Base-by-base conservation (phyloP, 257 asterid species). In the Nyctanthes arbortristis region DNA sequence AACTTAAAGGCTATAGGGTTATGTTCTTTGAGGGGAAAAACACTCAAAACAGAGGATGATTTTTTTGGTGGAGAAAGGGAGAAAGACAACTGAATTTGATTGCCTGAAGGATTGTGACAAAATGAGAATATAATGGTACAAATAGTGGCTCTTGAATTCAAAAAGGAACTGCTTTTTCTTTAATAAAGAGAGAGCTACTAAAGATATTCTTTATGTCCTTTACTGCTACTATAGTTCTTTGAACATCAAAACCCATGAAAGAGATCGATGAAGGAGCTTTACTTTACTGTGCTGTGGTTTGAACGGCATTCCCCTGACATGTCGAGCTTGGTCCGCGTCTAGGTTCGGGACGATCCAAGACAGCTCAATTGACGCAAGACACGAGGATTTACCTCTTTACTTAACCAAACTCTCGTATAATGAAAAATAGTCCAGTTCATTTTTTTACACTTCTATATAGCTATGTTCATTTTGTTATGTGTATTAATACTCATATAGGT, bases 171-270 rank as follows among this genome's bases (percentile, higher is more conserved):
- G 71, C 71, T 64, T 77, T 67, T 69, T 75, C 87, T 87, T 89
- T 87, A 85, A 73, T 84, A 89, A 88, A 88, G 92, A 71, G 81
- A 78, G 66, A 79, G 65, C n/a, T n/a, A n/a, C 63, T 78, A 85
- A 78, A 84, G 88, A 81, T 77, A 80, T 87, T 85, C 86, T 76
- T 72, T 77, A 63, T 81, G 93, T 77, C 68, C 82, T 78, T 52
- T 74, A 69, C 35, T 76, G 77, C 77, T 79, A 77, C 16, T 63
- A n/a, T n/a, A n/a, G n/a, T 35, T 66, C 70, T n/a, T 69, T 71
- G 77, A 62, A 72, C 39, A 65, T 62, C 40, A 72, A 52, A 20
- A 22, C 29, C 59, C 59, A 24, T 52, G 59, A 13, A 52, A 52
- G 59, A 52, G 29, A 12, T 52, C 1, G 6, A 5, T 22, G 5